phyloP scores from a whole-genome alignment of 176 grass and related monocot species.

The Oryza rufipogon region DNA sequence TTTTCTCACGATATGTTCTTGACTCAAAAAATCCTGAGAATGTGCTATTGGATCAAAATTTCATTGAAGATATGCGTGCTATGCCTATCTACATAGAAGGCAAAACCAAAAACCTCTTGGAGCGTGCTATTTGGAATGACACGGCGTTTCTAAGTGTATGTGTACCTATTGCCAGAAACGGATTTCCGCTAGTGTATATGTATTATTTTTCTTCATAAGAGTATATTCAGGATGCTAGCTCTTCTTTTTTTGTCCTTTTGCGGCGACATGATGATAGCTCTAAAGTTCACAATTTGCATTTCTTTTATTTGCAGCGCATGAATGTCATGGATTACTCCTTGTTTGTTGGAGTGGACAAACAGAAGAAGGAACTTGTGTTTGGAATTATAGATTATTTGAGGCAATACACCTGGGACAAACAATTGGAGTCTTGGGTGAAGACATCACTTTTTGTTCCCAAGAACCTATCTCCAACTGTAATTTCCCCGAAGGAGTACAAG shows the following conservation, averaged over 20 bases:
- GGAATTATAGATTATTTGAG: conserved; percentile 95
- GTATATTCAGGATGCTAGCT: conserved; percentile 20
- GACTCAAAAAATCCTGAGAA: conserved; percentile 56
- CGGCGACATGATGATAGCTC: conserved; percentile 1
- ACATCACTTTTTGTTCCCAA: conserved; percentile 81
- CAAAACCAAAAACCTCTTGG: conserved; percentile 72
- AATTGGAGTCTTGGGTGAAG: conserved; percentile 91
- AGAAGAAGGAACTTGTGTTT: conserved; percentile 73
- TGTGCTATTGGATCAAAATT: conserved; percentile 91
- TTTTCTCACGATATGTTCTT: conserved; percentile 63
- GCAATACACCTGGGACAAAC: conserved; percentile 95
- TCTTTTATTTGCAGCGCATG: conserved; percentile 63
- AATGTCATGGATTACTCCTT: conserved; percentile 96
- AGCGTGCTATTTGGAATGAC: conserved; percentile 94
- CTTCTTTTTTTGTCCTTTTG: neutral
- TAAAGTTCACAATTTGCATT: conserved; percentile 25
- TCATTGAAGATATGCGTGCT: conserved; percentile 82
- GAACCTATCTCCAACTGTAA: conserved; percentile 81
- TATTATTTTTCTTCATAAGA: neutral
- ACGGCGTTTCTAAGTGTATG: conserved; percentile 87
- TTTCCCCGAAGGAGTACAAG: conserved; percentile 83
- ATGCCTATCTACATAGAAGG: conserved; percentile 83
- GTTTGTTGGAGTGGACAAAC: conserved; percentile 85
- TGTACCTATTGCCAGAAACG: conserved; percentile 37
- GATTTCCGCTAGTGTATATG: conserved; percentile 15